Evolutionary conservation across 345 rosid genomes (phyloP).

Genomic region (Moringa oleifera): DNA sequence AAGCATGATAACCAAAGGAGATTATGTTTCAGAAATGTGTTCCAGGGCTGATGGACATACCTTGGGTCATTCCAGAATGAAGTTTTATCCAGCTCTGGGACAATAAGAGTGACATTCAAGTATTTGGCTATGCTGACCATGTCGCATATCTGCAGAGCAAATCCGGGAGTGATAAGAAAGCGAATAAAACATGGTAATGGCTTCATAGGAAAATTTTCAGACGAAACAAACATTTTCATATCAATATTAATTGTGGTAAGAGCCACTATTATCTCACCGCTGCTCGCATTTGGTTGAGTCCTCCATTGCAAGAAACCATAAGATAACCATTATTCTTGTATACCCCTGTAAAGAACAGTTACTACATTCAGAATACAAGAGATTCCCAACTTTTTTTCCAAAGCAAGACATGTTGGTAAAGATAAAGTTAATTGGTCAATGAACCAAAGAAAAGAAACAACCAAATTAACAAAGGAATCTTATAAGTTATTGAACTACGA

Average conservation of each 20-base stretch:
- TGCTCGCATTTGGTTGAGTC: slow-evolving; percentile 98
- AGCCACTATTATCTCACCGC: slow-evolving; percentile 53
- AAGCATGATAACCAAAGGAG: neutral
- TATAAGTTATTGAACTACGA: neutral
- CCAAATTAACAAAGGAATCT: slow-evolving; percentile 1
- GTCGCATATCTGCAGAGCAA: slow-evolving; percentile 74
- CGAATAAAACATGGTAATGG: neutral
- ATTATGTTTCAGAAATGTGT: neutral
- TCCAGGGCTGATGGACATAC: slow-evolving; percentile 22
- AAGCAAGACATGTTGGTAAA: neutral
- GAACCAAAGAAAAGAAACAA: slow-evolving; percentile 12
- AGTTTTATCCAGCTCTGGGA: slow-evolving; percentile 90
- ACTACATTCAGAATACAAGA: slow-evolving; percentile 6
- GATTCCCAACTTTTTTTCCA: slow-evolving; percentile 8
- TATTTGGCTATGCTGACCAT: slow-evolving; percentile 89
- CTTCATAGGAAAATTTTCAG: neutral
- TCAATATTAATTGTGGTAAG: slow-evolving; percentile 4
- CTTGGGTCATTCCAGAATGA: slow-evolving; percentile 98
- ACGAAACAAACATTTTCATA: neutral
- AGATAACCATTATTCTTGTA: slow-evolving; percentile 90
- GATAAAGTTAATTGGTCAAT: neutral
- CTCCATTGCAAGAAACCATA: slow-evolving; percentile 96
- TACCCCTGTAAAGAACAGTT: slow-evolving; percentile 44
- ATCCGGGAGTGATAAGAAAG: slow-evolving; percentile 18
- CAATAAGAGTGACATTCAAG: slow-evolving; percentile 86